Evolutionary conservation across 495 filamentous ascomycete species (phyloP), one percentile per base, ranked within the genome.

Genomic region (Penicillium salamii): DNA sequence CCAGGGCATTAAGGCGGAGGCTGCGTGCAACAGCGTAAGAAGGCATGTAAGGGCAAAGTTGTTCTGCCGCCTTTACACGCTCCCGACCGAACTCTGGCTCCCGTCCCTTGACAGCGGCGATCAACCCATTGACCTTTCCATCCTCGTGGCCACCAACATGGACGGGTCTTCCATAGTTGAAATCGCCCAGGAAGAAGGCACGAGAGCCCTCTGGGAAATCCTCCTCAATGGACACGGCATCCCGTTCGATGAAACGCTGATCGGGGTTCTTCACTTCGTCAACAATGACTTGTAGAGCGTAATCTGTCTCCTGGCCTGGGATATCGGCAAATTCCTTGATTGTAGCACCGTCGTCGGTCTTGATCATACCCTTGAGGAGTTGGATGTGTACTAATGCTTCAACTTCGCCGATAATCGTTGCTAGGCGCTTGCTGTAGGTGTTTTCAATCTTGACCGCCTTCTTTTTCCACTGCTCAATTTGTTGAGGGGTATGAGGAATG

Each of bases 181-280:
- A 92, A 3, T 97, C 95, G 34, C 95, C 95, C n/a, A 99, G 70
- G 74, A 96, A 99, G 74, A 99, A 97, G 1, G 87, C 91, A 33
- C 82, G 78, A 12, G 88, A 84, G 42, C 82, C 84, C 44, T 82
- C 66, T 0, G 95, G 91, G 60, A 97, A 97, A 53, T 99, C 95
- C 65, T 97, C 83, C 61, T 91, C 88, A 33, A 99, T 83, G 2
- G 91, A 86, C 7, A 93, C 53, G 17, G 95, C 91, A 28, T 80
- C 85, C 53, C 83, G 83, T 71, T 99, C 95, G 36, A 97, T 77
- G 69, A 97, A 97, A 21, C 95, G 85, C 57, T 87, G 85, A 61
- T 99, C 95, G 52, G 93, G 88, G 68, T 90, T 95, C 56, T 90
- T 66, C 7, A 99, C 91, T 46, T 90, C 82, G 59, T 96, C 88